Evolutionary conservation across 2,329 filamentous ascomycete species (phyloP).

Genomic region (Hymenoscyphus salicellus): DNA sequence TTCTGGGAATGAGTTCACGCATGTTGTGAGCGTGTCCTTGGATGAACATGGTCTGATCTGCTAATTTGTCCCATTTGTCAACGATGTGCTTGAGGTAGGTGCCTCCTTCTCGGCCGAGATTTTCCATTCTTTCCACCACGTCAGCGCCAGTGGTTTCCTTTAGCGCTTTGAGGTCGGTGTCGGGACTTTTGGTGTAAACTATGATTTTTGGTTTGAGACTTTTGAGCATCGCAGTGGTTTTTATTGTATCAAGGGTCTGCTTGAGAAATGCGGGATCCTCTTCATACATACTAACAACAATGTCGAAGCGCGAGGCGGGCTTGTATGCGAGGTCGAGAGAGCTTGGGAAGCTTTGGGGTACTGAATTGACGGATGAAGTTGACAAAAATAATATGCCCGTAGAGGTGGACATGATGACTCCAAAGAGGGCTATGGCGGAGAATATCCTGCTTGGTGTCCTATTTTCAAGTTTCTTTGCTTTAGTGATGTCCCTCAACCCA

Average conservation of each 20-base stretch:
- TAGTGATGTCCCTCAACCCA: slow-evolving; percentile 6
- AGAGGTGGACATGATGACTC: slow-evolving; percentile 9
- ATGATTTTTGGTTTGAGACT: slow-evolving; percentile 23
- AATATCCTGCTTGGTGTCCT: slow-evolving; percentile 16
- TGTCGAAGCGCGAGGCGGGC: slow-evolving; percentile 27
- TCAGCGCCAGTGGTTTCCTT: slow-evolving; percentile 26
- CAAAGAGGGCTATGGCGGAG: slow-evolving; percentile 10
- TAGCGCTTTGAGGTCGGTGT: slow-evolving; percentile 18
- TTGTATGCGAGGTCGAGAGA: slow-evolving; percentile 22
- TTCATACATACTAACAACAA: slow-evolving; percentile 31
- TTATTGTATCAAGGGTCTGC: slow-evolving; percentile 24
- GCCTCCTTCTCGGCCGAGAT: slow-evolving; percentile 46
- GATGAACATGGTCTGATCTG: slow-evolving; percentile 47
- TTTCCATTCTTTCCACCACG: slow-evolving; percentile 34
- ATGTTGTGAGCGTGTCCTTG: slow-evolving; percentile 45
- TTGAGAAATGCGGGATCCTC: slow-evolving; percentile 25
- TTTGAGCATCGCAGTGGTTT: slow-evolving; percentile 23
- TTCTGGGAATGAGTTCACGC: slow-evolving; percentile 38
- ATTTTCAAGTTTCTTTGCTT: slow-evolving; percentile 3
- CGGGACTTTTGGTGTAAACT: slow-evolving; percentile 31
- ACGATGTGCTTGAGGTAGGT: slow-evolving; percentile 49
- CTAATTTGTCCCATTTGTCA: slow-evolving; percentile 43
- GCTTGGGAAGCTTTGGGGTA: slow-evolving; percentile 10
- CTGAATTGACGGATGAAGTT: slow-evolving; percentile 10
- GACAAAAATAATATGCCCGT: slow-evolving; percentile 8